A percentile compares a stretch with the other conserved stretches of the same genome.
Evolutionary conservation across 148 eudicot species (phyloP).

Genomic region (Persicaria maculosa): DNA sequence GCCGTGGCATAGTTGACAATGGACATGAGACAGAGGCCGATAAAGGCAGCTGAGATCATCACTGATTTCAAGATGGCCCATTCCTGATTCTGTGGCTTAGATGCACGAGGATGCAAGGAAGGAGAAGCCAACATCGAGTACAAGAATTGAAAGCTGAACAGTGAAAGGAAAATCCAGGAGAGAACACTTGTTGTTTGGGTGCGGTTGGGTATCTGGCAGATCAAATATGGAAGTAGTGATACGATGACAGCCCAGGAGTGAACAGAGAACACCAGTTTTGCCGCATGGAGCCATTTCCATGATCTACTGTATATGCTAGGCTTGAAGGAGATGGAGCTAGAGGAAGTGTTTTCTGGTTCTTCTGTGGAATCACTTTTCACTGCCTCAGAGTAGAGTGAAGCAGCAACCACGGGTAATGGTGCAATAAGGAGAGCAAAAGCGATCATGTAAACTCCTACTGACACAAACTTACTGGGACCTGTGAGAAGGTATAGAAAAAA

Average conservation of each 20-base stretch:
- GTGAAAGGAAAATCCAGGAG: conserved; percentile 55
- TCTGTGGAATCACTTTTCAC: conserved; percentile 20
- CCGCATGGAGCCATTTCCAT: conserved; percentile 87
- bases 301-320: conserved; percentile 25
- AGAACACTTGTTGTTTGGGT: conserved; percentile 38
- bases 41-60: conserved; percentile 60
- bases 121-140: conserved; percentile 39
- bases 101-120: conserved; percentile 20
- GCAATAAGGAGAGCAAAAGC: conserved; percentile 84
- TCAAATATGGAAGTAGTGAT: conserved; percentile 59
- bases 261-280: conserved; percentile 59
- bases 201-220: conserved; percentile 40
- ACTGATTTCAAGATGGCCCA: conserved; percentile 82
- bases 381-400: conserved; percentile 75
- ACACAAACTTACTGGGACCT: conserved; percentile 76
- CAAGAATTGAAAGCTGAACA: conserved; percentile 38
- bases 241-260: conserved; percentile 70
- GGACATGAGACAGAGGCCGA: conserved; percentile 84
- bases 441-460: conserved; percentile 98
- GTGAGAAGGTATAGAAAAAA: conserved; percentile 86
- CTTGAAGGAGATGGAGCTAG: conserved; percentile 14
- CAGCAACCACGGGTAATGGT: conserved; percentile 83
- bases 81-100: conserved; percentile 28
- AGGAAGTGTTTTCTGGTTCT: conserved; percentile 19
- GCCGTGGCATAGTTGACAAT: conserved; percentile 91